Conservation (phyloP, 805 yeast genomes). For the Starmerella etchellsii region DNA sequence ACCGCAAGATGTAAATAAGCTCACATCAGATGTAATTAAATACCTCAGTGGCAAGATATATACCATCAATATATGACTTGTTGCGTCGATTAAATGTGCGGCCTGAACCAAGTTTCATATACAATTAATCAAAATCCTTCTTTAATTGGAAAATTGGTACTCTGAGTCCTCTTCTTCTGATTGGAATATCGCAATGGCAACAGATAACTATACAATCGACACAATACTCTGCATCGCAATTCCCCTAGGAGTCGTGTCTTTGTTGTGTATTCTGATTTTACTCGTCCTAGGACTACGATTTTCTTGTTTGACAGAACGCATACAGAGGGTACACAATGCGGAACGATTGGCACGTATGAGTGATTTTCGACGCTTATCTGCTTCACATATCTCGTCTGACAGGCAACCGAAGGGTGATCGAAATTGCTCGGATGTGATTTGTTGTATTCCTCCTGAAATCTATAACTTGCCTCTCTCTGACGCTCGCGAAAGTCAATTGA, state of each 20-base stretch:
- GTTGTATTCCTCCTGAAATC: slow-evolving; percentile 1
- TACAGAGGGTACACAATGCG: not conserved
- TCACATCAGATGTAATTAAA: not conserved
- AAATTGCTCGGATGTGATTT: not conserved
- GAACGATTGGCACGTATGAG: slow-evolving; percentile 4
- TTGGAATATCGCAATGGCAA: no score
- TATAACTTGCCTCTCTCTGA: not conserved
- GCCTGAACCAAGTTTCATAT: no score
- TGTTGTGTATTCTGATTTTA: slow-evolving; percentile 11
- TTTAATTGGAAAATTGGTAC: no score
- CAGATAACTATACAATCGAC: slow-evolving; percentile 8
- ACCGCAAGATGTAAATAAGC: not conserved
- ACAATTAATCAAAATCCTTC: no score
- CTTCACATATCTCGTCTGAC: not conserved
- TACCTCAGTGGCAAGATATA: not conserved
- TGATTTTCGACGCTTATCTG: slow-evolving; percentile 5
- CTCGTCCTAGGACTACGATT: slow-evolving; percentile 5
- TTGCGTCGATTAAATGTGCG: no score
- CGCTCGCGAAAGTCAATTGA: no score
- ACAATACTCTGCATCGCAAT: slow-evolving; percentile 21
- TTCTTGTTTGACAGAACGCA: slow-evolving; percentile 3
- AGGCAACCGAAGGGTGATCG: not conserved
- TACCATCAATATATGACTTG: not conserved
- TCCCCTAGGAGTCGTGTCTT: slow-evolving; percentile 19
- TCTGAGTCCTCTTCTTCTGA: no score